These are phyloP conservation scores for Amoeboaphelidium protococcarum DNA, from an alignment of 371 early-diverging fungal genomes.

Conservation along the genomic window DNA sequence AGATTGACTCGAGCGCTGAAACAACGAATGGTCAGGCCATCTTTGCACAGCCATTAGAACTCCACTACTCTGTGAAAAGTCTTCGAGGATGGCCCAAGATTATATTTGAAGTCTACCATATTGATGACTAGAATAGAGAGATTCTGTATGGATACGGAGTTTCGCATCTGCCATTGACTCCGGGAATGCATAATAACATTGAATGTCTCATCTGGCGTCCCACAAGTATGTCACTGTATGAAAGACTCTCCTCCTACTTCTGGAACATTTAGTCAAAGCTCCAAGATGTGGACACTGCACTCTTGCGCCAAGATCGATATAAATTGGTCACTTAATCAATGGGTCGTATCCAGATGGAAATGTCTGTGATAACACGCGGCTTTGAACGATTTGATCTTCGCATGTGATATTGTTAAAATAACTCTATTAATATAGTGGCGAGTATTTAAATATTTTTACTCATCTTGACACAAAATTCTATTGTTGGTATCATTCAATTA, in stretches of 20 bases:
- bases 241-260: not conserved
- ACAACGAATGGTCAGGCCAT: not conserved
- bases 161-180: not conserved
- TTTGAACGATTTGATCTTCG: not conserved
- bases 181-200: not conserved
- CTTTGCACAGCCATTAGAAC: not conserved
- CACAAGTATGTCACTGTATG: not conserved
- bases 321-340: not conserved
- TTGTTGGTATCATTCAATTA: no score
- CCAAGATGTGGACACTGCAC: not conserved
- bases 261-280: not conserved
- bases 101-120: not conserved
- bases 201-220: not conserved
- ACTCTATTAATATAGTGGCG: no score
- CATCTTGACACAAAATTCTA: no score
- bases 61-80: not conserved
- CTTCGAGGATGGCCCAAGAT: not conserved
- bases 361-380: not conserved
- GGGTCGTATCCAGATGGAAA: not conserved
- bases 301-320: not conserved
- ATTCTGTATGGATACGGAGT: not conserved
- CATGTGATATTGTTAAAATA: not conserved
- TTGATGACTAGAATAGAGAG: not conserved
- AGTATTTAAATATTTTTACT: not conserved
- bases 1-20: not conserved